Conservation (phyloP, 2,329 filamentous ascomycete genomes). For the Fusarium pseudocircinatum region DNA sequence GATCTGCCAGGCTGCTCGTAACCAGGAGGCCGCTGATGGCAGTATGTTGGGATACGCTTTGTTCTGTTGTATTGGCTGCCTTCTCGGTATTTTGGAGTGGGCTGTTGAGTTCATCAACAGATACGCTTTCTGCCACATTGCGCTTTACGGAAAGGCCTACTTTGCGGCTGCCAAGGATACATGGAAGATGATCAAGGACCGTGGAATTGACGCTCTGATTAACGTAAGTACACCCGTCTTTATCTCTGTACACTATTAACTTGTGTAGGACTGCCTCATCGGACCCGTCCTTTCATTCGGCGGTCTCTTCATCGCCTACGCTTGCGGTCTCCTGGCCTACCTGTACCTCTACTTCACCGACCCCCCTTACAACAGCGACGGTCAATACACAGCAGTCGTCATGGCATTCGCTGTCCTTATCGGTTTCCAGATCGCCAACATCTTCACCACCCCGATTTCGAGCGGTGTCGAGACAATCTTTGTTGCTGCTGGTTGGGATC, state of each 20-base stretch:
- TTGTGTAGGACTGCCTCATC: conserved; percentile 75
- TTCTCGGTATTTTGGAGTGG: conserved; percentile 85
- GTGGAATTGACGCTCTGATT: conserved; percentile 88
- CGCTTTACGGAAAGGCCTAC: conserved; percentile 90
- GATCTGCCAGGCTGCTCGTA: conserved; percentile 78
- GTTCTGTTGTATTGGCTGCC: conserved; percentile 79
- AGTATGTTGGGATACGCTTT: conserved; percentile 71
- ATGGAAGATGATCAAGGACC: conserved; percentile 90
- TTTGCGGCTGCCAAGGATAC: conserved; percentile 88
- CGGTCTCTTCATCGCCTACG: conserved; percentile 83
- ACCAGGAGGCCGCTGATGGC: conserved; percentile 72
- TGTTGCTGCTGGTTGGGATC: conserved; percentile 77
- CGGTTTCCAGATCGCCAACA: conserved; percentile 86
- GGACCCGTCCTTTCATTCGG: conserved; percentile 80
- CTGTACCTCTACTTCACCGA: conserved; percentile 86
- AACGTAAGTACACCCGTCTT: conserved; percentile 59
- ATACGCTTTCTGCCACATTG: conserved; percentile 93
- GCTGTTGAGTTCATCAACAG: conserved; percentile 88
- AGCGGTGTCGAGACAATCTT: conserved; percentile 95
- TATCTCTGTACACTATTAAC: conserved; percentile 23
- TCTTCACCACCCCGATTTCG: conserved; percentile 88
- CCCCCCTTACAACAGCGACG: conserved; percentile 77
- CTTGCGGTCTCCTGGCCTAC: conserved; percentile 83
- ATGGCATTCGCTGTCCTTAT: conserved; percentile 90
- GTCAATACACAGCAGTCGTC: conserved; percentile 78